These are phyloP conservation scores for Larix kaempferi DNA, from an alignment of 75 land plant species.

Conservation along the genomic window DNA sequence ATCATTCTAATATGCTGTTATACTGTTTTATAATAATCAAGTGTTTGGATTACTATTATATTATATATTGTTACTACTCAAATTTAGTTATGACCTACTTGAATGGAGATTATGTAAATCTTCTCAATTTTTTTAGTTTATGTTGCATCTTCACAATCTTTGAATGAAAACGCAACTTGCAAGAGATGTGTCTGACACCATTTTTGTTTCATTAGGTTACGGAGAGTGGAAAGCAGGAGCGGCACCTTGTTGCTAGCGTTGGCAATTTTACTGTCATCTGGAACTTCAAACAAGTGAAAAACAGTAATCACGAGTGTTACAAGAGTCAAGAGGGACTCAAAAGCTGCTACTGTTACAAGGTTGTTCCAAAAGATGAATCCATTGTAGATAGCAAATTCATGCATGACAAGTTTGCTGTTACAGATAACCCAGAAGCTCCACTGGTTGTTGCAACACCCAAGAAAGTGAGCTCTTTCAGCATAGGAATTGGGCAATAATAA, in stretches of 20 bases:
- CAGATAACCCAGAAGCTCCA: slow-evolving; percentile 79
- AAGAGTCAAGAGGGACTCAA: slow-evolving; percentile 76
- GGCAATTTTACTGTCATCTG: slow-evolving; percentile 79
- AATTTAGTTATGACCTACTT: not conserved
- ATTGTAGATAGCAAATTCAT: slow-evolving; percentile 96
- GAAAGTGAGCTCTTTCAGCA: slow-evolving; percentile 87
- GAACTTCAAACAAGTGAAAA: slow-evolving; percentile 85
- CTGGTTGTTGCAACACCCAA: slow-evolving; percentile 90
- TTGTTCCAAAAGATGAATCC: slow-evolving; percentile 85
- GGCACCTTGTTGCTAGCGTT: slow-evolving; percentile 86
- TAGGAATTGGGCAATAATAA: slow-evolving; percentile 10
- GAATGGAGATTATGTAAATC: not conserved
- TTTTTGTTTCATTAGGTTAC: slow-evolving; percentile 58
- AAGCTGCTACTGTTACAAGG: slow-evolving; percentile 97
- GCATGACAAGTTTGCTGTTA: slow-evolving; percentile 64
- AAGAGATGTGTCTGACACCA: not conserved
- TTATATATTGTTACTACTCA: not conserved
- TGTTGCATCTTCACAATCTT: not conserved
- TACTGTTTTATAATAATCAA: not conserved
- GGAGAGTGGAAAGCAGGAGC: slow-evolving; percentile 86
- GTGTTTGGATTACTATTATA: not conserved
- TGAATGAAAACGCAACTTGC: not conserved
- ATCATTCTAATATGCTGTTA: no score
- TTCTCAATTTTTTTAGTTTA: not conserved
- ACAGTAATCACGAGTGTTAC: slow-evolving; percentile 77